phyloP scores from a whole-genome alignment of 495 filamentous ascomycete species.

The Penicillium paradoxum region DNA sequence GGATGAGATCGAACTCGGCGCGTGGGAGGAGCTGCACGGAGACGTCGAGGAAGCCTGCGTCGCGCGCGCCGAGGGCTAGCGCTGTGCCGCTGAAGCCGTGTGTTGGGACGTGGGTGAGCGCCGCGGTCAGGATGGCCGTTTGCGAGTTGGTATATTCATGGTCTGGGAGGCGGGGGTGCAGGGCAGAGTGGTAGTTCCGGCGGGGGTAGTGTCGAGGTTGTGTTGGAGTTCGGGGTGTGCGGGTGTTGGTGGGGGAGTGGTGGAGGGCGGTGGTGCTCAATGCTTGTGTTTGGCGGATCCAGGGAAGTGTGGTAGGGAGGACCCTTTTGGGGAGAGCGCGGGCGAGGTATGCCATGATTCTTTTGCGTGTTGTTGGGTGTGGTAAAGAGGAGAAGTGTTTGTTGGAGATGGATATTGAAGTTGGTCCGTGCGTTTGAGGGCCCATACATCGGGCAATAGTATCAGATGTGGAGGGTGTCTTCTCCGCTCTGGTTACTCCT shows the following conservation, averaged over 20 bases:
- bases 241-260: constrained; percentile 1
- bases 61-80: constrained; percentile 71
- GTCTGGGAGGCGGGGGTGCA: constrained; percentile 46
- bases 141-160: constrained; percentile 65
- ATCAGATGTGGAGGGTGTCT: background rate
- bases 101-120: constrained; percentile 69
- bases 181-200: constrained; percentile 67
- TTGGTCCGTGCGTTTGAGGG: background rate
- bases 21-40: constrained; percentile 75
- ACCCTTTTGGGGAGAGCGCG: constrained; percentile 9
- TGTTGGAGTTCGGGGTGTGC: background rate
- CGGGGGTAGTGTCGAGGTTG: background rate
- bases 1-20: constrained; percentile 74
- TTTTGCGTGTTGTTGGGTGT: background rate
- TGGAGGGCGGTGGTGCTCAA: constrained; percentile 3
- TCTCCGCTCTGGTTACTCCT: too few relatives aligned
- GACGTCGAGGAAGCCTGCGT: constrained; percentile 80
- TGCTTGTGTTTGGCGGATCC: constrained; percentile 1
- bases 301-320: background rate
- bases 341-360: constrained; percentile 16
- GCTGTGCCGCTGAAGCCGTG: constrained; percentile 75
- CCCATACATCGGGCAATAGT: background rate
- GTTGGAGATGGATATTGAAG: constrained; percentile 4
- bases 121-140: constrained; percentile 70
- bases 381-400: background rate